A percentile compares a stretch with the other conserved stretches of the same genome.
These are phyloP conservation scores for Pontederia paniculata DNA, from an alignment of 176 grass and related monocot genomes.

Conservation along the genomic window DNA sequence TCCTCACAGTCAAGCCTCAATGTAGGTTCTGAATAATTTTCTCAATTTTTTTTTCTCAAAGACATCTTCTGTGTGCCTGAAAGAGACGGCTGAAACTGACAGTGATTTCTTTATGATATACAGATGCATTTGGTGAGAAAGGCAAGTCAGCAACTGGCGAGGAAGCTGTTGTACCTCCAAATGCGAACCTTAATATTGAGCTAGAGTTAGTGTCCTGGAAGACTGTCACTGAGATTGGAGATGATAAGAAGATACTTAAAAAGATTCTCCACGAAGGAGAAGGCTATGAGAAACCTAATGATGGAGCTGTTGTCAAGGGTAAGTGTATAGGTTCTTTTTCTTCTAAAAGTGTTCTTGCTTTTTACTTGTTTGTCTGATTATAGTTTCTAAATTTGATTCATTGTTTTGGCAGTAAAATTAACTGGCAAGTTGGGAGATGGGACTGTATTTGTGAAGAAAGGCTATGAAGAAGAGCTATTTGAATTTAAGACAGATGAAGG, in stretches of 20 bases:
- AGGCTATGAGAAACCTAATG: slow-evolving; percentile 73
- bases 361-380: not conserved
- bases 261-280: slow-evolving; percentile 88
- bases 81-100: not conserved
- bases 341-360: not conserved
- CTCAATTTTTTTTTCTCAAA: too few relatives aligned
- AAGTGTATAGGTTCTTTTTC: not conserved
- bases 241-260: slow-evolving; percentile 93
- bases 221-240: slow-evolving; percentile 87
- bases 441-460: slow-evolving; percentile 72
- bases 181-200: slow-evolving; percentile 45
- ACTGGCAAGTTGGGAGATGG: slow-evolving; percentile 76
- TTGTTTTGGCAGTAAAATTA: slow-evolving; percentile 58
- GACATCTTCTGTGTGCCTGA: too few relatives aligned
- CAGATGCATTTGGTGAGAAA: slow-evolving; percentile 87
- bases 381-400: not conserved
- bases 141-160: slow-evolving; percentile 51
- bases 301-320: slow-evolving; percentile 79
- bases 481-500: slow-evolving; percentile 96
- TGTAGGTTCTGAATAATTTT: slow-evolving; percentile 33
- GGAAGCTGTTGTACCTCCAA: slow-evolving; percentile 57
- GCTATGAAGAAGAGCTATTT: slow-evolving; percentile 59
- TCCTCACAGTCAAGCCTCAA: slow-evolving; percentile 84
- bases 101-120: not conserved
- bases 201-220: slow-evolving; percentile 93